Percentiles rank a stretch among this genome's conserved stretches.
These are phyloP conservation scores for Westerdykella sp. DNA, from an alignment of 2,329 filamentous ascomycete species.

Conservation along the genomic window DNA sequence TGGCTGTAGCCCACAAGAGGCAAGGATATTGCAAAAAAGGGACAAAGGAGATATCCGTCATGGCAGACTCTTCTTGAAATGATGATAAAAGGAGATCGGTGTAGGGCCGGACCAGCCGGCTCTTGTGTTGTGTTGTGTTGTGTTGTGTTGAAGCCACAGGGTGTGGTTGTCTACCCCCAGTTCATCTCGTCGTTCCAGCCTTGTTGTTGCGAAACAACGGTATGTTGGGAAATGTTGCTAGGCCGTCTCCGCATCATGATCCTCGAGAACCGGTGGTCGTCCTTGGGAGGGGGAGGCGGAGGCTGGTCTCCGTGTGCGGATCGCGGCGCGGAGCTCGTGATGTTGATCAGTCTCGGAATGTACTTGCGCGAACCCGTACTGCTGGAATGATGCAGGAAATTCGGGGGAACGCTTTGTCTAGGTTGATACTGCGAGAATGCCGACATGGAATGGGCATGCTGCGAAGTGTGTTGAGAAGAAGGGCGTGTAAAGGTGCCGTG, in stretches of 20 bases:
- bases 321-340: conserved; percentile 24
- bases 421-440: conserved; percentile 28
- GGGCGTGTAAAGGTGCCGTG: conserved; percentile 5
- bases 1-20: conserved; percentile 14
- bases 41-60: conserved; percentile 14
- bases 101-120: conserved; percentile 24
- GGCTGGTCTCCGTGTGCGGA: conserved; percentile 24
- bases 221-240: conserved; percentile 35
- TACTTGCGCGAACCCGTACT: conserved; percentile 25
- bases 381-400: conserved; percentile 25
- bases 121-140: background rate
- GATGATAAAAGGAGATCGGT: no score
- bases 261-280: conserved; percentile 31
- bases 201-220: conserved; percentile 23
- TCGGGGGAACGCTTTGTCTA: conserved; percentile 32
- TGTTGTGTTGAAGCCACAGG: background rate
- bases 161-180: conserved; percentile 22
- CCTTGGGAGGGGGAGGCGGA: conserved; percentile 32
- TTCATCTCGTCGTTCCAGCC: conserved; percentile 33
- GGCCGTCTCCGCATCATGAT: conserved; percentile 32
- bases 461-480: conserved; percentile 20
- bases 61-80: no score
- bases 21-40: conserved; percentile 24
- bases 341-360: conserved; percentile 32
- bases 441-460: conserved; percentile 9